Base-by-base conservation (phyloP, 2,329 filamentous ascomycete genomes). In the Diaporthe nobilis region DNA sequence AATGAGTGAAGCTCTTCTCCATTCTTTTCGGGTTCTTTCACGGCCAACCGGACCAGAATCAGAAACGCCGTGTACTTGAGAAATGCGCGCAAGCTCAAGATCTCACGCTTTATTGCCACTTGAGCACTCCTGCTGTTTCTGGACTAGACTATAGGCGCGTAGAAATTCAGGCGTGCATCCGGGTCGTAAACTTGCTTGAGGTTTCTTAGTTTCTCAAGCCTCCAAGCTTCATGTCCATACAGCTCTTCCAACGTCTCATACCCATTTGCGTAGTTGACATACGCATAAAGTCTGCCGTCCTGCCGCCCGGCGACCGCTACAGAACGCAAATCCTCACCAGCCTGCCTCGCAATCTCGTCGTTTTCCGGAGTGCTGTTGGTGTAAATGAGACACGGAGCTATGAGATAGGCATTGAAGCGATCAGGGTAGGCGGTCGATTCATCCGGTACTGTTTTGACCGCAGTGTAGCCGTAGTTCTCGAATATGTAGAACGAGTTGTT, bases 141-240 rank as follows among this genome's bases (percentile, higher is more conserved):
- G 15, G 20, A 20, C 65, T 55, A 70, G 15, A 39, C 65, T 72
- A 86, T 83, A 0, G 86, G 88, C 28, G 82, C 83, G 74, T 84
- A 89, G 77, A 86, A 87, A 79, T 82, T 85, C 73, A 88, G 88
- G 71, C 80, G 82, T 31, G 83, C 81, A 4, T 83, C 73, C 1
- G 84, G 83, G 57, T 85, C 84, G 63, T 83, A 85, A 74, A 82
- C 79, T 6, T 77, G 28, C 79, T 85, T 85, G 73, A 84, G 77
- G 0, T 39, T 37, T 15, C 76, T 76, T 28, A 85, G 78, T 7
- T 79, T 80, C 39, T 81, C 72, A 74, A 82, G 78, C 9, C 83
- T 79, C 83, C 83, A 85, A 10, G 74, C n/a, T 65, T 83, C 82
- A 55, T 75, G 51, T 4, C 83, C 82, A 68, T 84, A 84, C 76